phyloP scores from a whole-genome alignment of 148 eudicot genomes.

The Fallopia convolvulus region DNA sequence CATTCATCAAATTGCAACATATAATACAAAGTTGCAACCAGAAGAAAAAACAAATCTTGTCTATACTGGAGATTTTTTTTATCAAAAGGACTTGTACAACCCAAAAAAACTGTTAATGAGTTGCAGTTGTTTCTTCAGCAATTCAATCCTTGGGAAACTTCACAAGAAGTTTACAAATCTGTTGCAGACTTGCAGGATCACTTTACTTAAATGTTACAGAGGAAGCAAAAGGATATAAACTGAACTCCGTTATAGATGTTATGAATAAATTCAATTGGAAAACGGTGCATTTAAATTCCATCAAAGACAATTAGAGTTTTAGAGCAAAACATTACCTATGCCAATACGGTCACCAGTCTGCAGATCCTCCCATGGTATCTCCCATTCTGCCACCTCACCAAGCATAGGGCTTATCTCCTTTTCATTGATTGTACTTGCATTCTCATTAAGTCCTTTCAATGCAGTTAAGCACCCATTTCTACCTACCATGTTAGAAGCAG shows the following conservation, averaged over 20 bases:
- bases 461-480: conserved; percentile 16
- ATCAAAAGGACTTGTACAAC: background rate
- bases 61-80: background rate
- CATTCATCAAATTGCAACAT: background rate
- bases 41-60: background rate
- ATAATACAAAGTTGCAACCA: conserved; percentile 3
- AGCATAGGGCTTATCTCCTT: conserved; percentile 47
- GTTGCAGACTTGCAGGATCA: background rate
- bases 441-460: conserved; percentile 26
- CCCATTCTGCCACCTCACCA: conserved; percentile 85
- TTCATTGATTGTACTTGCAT: conserved; percentile 31
- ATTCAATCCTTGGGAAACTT: background rate
- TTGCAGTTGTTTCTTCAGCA: background rate
- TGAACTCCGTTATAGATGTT: background rate
- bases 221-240: background rate
- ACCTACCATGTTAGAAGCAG: conserved; percentile 24
- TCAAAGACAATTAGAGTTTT: background rate
- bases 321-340: conserved; percentile 51
- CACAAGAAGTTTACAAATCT: background rate
- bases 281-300: background rate
- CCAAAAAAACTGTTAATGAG: background rate
- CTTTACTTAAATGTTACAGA: background rate
- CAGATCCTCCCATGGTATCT: conserved; percentile 94
- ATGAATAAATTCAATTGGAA: background rate
- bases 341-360: conserved; percentile 91